Evolutionary conservation across 768 basidiomycete species (phyloP).

Genomic region (Lentinula raphanica): DNA sequence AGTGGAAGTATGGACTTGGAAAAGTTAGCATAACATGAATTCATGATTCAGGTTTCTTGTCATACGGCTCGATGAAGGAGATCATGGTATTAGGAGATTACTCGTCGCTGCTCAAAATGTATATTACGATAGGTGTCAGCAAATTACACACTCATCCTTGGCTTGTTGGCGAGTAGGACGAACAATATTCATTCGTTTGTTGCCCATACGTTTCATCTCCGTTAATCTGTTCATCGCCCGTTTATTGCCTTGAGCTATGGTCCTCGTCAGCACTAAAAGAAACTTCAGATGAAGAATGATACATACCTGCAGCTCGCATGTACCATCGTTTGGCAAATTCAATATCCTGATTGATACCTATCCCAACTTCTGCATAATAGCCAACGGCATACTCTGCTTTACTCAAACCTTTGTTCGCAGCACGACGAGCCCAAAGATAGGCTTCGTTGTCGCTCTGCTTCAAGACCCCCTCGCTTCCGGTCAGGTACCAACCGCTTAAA

Average conservation of each 20-base stretch:
- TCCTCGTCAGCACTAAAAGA: background rate
- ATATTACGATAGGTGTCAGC: slow-evolving; percentile 28
- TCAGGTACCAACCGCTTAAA: slow-evolving; percentile 97
- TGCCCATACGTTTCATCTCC: slow-evolving; percentile 88
- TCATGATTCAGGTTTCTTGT: background rate
- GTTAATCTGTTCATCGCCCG: slow-evolving; percentile 94
- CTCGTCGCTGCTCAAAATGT: background rate
- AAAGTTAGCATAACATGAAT: slow-evolving; percentile 8
- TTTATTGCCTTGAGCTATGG: slow-evolving; percentile 92
- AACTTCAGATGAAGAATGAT: background rate
- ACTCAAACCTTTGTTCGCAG: slow-evolving; percentile 92
- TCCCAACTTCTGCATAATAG: slow-evolving; percentile 96
- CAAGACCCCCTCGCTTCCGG: slow-evolving; percentile 89
- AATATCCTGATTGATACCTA: slow-evolving; percentile 92
- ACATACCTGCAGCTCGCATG: slow-evolving; percentile 95
- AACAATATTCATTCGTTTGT: slow-evolving; percentile 68
- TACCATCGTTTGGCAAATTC: slow-evolving; percentile 98
- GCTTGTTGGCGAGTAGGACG: slow-evolving; percentile 93
- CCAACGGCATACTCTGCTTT: slow-evolving; percentile 99
- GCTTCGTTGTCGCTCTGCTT: slow-evolving; percentile 98
- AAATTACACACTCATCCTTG: slow-evolving; percentile 88
- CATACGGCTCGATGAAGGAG: background rate
- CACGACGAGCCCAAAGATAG: slow-evolving; percentile 95
- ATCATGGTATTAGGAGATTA: background rate
- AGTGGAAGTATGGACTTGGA: slow-evolving; percentile 67